A percentile compares a stretch with the other conserved stretches of the same genome.
These are phyloP conservation scores for Botrytis deweyae DNA, from an alignment of 2,329 filamentous ascomycete species.

Conservation along the genomic window DNA sequence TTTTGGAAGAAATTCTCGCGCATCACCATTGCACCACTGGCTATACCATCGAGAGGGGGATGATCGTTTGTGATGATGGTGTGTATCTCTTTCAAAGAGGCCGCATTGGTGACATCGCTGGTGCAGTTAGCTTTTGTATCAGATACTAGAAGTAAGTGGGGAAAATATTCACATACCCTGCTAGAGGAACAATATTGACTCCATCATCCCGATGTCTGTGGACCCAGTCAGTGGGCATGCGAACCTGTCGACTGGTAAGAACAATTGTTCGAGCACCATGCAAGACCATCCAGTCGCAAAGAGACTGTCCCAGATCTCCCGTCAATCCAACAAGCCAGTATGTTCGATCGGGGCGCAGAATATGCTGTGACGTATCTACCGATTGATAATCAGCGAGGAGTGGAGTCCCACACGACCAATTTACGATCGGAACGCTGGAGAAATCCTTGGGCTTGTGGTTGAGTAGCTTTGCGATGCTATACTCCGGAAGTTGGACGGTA, in stretches of 20 bases:
- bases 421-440: neutral
- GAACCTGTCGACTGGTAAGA: conserved; percentile 30
- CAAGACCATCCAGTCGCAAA: conserved; percentile 44
- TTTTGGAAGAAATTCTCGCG: neutral
- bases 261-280: conserved; percentile 41
- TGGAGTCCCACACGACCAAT: neutral
- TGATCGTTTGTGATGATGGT: neutral
- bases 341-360: conserved; percentile 27
- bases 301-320: conserved; percentile 40
- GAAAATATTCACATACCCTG: neutral
- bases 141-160: neutral
- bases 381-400: neutral
- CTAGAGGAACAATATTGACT: neutral
- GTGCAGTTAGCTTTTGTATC: neutral
- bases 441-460: neutral
- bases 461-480: neutral
- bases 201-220: neutral
- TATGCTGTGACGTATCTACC: neutral
- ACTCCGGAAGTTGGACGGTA: neutral
- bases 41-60: neutral
- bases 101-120: neutral
- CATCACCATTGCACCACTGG: neutral
- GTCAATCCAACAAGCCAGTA: conserved; percentile 38
- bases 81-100: neutral
- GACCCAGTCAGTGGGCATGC: neutral